Evolutionary conservation across 768 basidiomycete species (phyloP).

Genomic region (Collybia sordida): DNA sequence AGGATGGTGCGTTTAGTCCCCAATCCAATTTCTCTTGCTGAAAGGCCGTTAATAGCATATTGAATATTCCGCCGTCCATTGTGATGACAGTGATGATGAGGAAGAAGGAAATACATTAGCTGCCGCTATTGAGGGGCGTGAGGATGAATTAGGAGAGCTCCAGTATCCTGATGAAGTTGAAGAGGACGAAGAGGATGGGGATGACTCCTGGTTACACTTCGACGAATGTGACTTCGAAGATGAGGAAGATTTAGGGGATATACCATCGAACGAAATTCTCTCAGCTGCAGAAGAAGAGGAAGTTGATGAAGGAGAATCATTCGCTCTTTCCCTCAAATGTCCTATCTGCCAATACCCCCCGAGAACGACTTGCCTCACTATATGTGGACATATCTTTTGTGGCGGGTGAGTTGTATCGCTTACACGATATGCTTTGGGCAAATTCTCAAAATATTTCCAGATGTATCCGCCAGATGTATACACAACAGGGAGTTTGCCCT

Average conservation of each 20-base stretch:
- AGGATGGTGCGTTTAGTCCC: slow-evolving; percentile 11
- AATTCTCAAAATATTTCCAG: neutral
- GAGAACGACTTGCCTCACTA: neutral
- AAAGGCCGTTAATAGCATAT: slow-evolving; percentile 12
- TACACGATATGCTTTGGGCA: neutral
- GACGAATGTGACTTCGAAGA: slow-evolving; percentile 19
- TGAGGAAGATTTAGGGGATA: slow-evolving; percentile 14
- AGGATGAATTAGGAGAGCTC: slow-evolving; percentile 14
- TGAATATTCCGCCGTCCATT: slow-evolving; percentile 14
- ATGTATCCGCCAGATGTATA: neutral
- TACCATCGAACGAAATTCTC: neutral
- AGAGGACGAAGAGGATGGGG: slow-evolving; percentile 25
- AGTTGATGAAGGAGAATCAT: no score
- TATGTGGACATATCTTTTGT: neutral
- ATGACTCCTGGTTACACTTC: slow-evolving; percentile 19
- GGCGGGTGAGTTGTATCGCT: neutral
- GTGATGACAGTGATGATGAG: slow-evolving; percentile 20
- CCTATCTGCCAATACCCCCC: neutral
- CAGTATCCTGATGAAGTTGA: slow-evolving; percentile 26
- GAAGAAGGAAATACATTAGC: slow-evolving; percentile 4
- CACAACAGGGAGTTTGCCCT: slow-evolving; percentile 2
- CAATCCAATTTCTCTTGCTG: neutral
- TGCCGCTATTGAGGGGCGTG: slow-evolving; percentile 10
- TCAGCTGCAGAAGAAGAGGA: neutral
- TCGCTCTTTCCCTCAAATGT: neutral